A percentile compares a stretch with the other conserved stretches of the same genome.
These are phyloP conservation scores for Eimeria zaria DNA, from an alignment of 169 alveolate genomes.

Conservation along the genomic window DNA sequence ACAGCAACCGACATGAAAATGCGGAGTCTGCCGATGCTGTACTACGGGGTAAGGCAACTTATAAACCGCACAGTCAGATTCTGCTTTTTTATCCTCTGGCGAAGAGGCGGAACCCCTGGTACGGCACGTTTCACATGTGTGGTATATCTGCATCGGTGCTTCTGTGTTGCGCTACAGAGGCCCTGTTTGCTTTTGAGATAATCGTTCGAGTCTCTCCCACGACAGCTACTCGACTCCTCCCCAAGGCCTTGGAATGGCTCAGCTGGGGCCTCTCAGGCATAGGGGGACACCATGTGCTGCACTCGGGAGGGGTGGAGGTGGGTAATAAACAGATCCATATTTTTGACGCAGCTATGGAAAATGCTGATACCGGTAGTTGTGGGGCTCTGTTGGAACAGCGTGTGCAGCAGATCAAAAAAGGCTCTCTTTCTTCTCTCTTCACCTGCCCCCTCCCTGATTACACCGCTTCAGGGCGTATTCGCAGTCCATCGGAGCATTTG, in stretches of 20 bases:
- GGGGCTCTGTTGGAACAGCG: not conserved
- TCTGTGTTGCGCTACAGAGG: slow-evolving; percentile 22
- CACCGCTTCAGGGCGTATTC: slow-evolving; percentile 14
- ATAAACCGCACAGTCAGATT: not conserved
- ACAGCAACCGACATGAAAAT: not conserved
- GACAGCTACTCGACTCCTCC: slow-evolving; percentile 42
- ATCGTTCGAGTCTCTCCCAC: slow-evolving; percentile 32
- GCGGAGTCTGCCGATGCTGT: slow-evolving; percentile 41
- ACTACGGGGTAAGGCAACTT: slow-evolving; percentile 25
- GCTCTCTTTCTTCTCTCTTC: slow-evolving; percentile 19
- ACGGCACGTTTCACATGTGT: not conserved
- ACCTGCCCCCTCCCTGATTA: slow-evolving; percentile 29
- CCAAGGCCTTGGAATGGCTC: slow-evolving; percentile 43
- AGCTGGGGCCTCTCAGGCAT: slow-evolving; percentile 18
- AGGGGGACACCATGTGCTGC: not conserved
- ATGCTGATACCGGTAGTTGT: not conserved
- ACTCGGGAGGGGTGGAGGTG: not conserved
- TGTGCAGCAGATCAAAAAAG: not conserved
- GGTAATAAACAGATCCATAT: not conserved
- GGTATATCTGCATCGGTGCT: not conserved
- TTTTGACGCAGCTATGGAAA: not conserved
- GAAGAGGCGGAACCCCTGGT: not conserved
- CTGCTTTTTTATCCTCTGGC: not conserved
- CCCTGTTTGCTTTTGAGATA: slow-evolving; percentile 49
- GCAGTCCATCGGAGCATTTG: slow-evolving; percentile 29